phyloP scores from a whole-genome alignment of 78 protist species.

The Dictyostelium capitatum region DNA sequence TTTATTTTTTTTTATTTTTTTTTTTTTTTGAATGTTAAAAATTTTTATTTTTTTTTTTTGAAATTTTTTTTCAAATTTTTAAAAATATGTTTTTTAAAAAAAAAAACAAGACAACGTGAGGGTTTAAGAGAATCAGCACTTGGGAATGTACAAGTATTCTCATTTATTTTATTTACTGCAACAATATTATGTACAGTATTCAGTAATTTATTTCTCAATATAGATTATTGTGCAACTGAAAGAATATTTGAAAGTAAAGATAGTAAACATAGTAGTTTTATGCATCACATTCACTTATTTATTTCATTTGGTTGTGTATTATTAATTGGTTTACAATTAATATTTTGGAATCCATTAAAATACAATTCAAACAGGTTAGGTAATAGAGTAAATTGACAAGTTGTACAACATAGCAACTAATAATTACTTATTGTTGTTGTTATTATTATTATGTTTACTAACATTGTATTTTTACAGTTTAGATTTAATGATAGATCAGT shows the following conservation, averaged over 20 bases:
- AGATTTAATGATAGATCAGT: constrained; percentile 40
- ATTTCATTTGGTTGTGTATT: constrained; percentile 18
- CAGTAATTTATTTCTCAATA: constrained; percentile 4
- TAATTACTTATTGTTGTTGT: too few relatives aligned
- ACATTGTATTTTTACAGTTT: too few relatives aligned
- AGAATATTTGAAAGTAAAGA: constrained; percentile 23
- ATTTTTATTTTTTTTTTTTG: too few relatives aligned
- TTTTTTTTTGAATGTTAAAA: too few relatives aligned
- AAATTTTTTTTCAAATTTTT: too few relatives aligned
- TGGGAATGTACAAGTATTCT: constrained; percentile 16
- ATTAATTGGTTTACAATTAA: neutral
- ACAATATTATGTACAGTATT: neutral
- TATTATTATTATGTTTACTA: too few relatives aligned
- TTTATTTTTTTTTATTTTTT: too few relatives aligned
- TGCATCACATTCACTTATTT: constrained; percentile 11
- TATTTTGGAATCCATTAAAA: constrained; percentile 65
- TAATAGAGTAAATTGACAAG: neutral
- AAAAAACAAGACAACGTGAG: neutral
- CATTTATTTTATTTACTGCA: neutral
- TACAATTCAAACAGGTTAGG: neutral
- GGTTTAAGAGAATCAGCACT: constrained; percentile 24
- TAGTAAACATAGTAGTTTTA: neutral
- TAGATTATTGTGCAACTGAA: constrained; percentile 64
- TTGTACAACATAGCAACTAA: neutral
- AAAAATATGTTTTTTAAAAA: neutral